Base-by-base conservation (phyloP, 176 grass and related monocot genomes). In the Luzula sylvatica region DNA sequence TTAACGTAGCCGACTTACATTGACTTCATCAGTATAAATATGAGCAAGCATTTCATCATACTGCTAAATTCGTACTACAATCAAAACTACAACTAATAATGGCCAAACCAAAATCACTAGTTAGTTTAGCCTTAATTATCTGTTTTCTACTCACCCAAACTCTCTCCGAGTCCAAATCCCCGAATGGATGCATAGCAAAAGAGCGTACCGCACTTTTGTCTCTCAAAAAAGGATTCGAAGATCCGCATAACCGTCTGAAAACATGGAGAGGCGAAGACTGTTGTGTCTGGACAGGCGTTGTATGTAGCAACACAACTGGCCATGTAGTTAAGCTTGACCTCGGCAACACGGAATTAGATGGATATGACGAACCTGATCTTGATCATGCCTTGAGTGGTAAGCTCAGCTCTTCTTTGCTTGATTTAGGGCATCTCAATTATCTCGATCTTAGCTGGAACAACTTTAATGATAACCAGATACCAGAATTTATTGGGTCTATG, bases 391-490 rank as follows among this genome's bases (percentile, higher is more conserved):
- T 58, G 50, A 1, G n/a, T 0, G 73, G 80, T 7, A 15, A 78
- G 43, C 56, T 75, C 16, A 62, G 42, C 29, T 21, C 65, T 28
- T 48, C 57, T 47, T 43, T 81, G 8, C 9, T 75, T 16, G 18
- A 15, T 5, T 18, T 81, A 2, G 15, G 26, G 5, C 17, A 81
- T 30, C 2, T 81, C n/a, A 27, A 41, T 11, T 47, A 70, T 7
- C 71, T 81, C 1, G 65, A 71, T 30, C 58, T 82, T 1, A 82
- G 58, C 21, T 55, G 30, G 3, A 75, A 81, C 14, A 0, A 18
- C 15, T 51, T 81, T 3, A 11, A 11, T 5, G 32, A 27, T 13
- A 8, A 1, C 9, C 19, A 1, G 4, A 30, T 70, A 24, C 78
- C 71, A 4, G 8, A 27, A 3, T 75, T 71, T 11, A 41, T 75